These are phyloP conservation scores for Fusarium sp. DNA, from an alignment of 2,329 filamentous ascomycete species.

Conservation along the genomic window DNA sequence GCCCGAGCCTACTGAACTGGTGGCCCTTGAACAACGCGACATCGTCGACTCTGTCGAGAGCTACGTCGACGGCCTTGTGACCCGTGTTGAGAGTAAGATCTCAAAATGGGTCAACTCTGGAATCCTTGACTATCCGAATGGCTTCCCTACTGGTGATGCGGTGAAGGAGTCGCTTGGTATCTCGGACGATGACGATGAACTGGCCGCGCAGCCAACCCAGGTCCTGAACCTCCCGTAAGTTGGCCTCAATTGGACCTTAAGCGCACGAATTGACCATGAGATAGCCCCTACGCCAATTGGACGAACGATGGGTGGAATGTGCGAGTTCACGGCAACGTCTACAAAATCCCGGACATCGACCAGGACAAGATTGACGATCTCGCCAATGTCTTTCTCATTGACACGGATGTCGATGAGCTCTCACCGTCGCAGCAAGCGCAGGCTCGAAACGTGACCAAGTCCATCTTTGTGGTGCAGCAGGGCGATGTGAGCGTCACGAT, in stretches of 20 bases:
- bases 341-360: constrained; percentile 78
- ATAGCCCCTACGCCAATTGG: constrained; percentile 78
- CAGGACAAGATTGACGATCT: constrained; percentile 74
- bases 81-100: constrained; percentile 64
- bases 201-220: constrained; percentile 74
- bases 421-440: constrained; percentile 70
- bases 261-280: not conserved
- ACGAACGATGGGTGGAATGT: constrained; percentile 82
- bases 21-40: constrained; percentile 46
- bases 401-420: constrained; percentile 70
- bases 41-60: constrained; percentile 59
- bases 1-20: constrained; percentile 41
- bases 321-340: constrained; percentile 83
- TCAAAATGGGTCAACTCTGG: constrained; percentile 72
- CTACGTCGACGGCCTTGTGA: constrained; percentile 63
- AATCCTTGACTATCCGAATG: constrained; percentile 75
- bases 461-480: constrained; percentile 83
- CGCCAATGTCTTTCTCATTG: constrained; percentile 78
- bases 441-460: constrained; percentile 78
- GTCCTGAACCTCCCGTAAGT: constrained; percentile 74
- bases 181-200: constrained; percentile 65
- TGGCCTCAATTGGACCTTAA: no score
- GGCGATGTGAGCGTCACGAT: constrained; percentile 72
- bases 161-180: constrained; percentile 73
- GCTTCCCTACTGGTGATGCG: constrained; percentile 70